Evolutionary conservation across 1,284 basidiomycete genomes (phyloP).

Genomic region (Singerocomus inundabilis): DNA sequence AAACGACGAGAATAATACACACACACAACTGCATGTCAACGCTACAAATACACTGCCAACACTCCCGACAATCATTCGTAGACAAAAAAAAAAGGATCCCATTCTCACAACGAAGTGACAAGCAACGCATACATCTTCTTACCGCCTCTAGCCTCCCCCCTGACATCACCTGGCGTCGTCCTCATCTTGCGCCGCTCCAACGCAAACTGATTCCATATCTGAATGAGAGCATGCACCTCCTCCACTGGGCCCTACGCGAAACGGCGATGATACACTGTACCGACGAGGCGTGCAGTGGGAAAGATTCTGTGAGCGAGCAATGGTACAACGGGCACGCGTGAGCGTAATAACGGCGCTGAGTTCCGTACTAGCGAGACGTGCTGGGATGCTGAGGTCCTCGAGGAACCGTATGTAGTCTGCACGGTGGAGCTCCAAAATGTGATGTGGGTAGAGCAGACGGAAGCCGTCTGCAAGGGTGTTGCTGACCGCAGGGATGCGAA

Average conservation of each 20-base stretch:
- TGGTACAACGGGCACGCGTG: slow-evolving; percentile 18
- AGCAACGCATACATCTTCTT: slow-evolving; percentile 17
- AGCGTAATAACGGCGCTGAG: slow-evolving; percentile 18
- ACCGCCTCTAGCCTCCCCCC: background rate
- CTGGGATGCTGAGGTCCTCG: slow-evolving; percentile 28
- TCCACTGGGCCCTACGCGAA: slow-evolving; percentile 24
- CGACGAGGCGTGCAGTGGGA: slow-evolving; percentile 9
- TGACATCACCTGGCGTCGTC: slow-evolving; percentile 12
- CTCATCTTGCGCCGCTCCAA: slow-evolving; percentile 33
- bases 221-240: slow-evolving; percentile 28
- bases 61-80: too few species aligned
- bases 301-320: slow-evolving; percentile 19
- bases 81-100: too few species aligned
- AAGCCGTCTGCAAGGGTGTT: slow-evolving; percentile 33
- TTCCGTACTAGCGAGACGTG: slow-evolving; percentile 24
- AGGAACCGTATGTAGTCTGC: slow-evolving; percentile 33
- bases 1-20: too few species aligned
- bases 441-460: slow-evolving; percentile 25
- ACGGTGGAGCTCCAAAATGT: slow-evolving; percentile 25
- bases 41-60: too few species aligned
- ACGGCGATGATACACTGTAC: slow-evolving; percentile 22
- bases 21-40: too few species aligned
- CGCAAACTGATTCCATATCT: slow-evolving; percentile 35
- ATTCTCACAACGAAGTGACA: slow-evolving; percentile 29
- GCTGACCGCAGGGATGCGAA: slow-evolving; percentile 29